phyloP scores from a whole-genome alignment of 2,329 filamentous ascomycete species.

The Sarocladiaceae sp. region DNA sequence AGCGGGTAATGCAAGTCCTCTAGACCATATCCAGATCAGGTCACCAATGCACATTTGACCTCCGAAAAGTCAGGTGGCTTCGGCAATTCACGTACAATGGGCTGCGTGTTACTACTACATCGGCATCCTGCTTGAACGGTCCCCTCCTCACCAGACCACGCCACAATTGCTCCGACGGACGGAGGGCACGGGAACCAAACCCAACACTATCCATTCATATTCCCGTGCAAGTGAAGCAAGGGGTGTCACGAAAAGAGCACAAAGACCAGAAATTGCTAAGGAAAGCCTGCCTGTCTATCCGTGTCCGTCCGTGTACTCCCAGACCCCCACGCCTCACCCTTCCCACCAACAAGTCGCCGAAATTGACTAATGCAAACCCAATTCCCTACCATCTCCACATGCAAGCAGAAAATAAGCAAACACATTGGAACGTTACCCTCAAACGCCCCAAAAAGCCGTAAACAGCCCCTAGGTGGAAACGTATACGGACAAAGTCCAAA shows the following conservation, averaged over 20 bases:
- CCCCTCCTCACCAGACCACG: background rate
- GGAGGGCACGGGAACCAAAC: background rate
- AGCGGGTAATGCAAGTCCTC: background rate
- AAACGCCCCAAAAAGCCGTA: too few relatives aligned
- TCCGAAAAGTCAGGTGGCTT: background rate
- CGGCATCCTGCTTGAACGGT: background rate
- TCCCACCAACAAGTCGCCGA: background rate
- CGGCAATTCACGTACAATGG: background rate
- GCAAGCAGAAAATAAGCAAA: background rate
- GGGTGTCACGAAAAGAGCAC: too few relatives aligned
- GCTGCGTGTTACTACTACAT: background rate
- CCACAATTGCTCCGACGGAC: background rate
- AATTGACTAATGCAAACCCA: conserved; percentile 1
- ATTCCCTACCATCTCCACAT: background rate
- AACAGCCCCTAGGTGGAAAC: too few relatives aligned
- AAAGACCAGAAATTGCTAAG: too few relatives aligned
- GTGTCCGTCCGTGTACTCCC: too few relatives aligned
- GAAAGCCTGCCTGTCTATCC: too few relatives aligned
- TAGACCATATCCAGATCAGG: background rate
- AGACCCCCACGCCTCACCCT: background rate
- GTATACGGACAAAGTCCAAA: too few relatives aligned
- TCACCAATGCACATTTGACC: too few relatives aligned
- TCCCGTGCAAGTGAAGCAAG: too few relatives aligned
- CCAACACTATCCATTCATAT: background rate
- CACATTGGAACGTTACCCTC: background rate